Evolutionary conservation across 805 yeast species (phyloP), one percentile per base, ranked within the genome.

Genomic region (Zygosaccharomyces gambellarensis): DNA sequence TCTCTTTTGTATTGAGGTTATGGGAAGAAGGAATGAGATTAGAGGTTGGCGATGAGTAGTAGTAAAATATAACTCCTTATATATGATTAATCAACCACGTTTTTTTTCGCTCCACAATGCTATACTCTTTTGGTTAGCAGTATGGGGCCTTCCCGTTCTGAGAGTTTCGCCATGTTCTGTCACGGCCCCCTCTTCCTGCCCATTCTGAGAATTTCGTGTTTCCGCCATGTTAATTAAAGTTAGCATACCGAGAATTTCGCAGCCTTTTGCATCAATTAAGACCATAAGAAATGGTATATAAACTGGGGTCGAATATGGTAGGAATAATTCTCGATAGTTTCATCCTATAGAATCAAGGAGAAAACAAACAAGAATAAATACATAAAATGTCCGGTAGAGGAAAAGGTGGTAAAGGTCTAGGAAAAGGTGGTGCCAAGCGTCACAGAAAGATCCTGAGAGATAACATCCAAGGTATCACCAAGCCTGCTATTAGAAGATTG

Each of bases 381-480:
- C 39, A 39, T 55, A 79, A 59, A 71, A 90, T 90, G 97, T 89
- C 97, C 74, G 97, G 98, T 75, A 90, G 97, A 83, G 99, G 99
- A 71, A 92, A 94, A 89, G 98, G 98, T 73, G 99, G 98, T 72
- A 94, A 94, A 87, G 99, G 99, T 79, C 83, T 94, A 69, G 99
- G 99, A 71, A 94, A 94, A 81, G 98, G 97, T 79, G 99, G 99
- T 81, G 99, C 99, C 69, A 92, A 92, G 85, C 90, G 99, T 79
- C 99, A 92, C 90, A 89, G 98, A 85, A 90, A 90, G 88, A 88
- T 92, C 77, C 82, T 90, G 62, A 90, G 98, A 83, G 99, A 94
- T 77, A 94, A 92, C 92, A 92, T 94, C 65, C 97, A 90, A 79
- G 99, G 99, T 82, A 92, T 92, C 73, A 92, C 99, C 58, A 92